phyloP scores from a whole-genome alignment of 441 rosid species.

The Lepidium campestre region DNA sequence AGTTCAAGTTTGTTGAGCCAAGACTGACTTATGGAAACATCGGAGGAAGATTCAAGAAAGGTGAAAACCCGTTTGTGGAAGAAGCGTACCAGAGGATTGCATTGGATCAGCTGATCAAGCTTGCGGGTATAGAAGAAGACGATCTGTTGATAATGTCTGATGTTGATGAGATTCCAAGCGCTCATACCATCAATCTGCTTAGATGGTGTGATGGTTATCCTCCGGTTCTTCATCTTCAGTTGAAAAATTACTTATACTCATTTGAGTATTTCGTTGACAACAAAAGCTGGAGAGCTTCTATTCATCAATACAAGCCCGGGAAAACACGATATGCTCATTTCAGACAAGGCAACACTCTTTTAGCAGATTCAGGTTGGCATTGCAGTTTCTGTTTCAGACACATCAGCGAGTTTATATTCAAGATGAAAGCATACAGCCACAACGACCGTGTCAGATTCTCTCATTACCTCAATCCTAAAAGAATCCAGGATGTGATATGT shows the following conservation, averaged over 20 bases:
- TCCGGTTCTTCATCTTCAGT: conserved; percentile 69
- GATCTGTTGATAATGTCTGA: conserved; percentile 93
- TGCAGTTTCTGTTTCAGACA: conserved; percentile 87
- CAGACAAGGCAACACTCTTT: conserved; percentile 59
- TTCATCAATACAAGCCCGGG: conserved; percentile 55
- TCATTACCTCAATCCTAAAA: conserved; percentile 60
- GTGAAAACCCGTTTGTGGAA: conserved; percentile 86
- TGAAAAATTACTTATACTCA: conserved; percentile 76
- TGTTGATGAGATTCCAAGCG: conserved; percentile 90
- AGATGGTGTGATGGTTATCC: conserved; percentile 87
- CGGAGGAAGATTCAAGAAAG: conserved; percentile 78
- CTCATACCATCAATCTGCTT: conserved; percentile 74
- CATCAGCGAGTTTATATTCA: conserved; percentile 70
- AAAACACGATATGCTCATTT: conserved; percentile 77
- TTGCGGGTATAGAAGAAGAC: conserved; percentile 81
- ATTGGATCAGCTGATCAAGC: conserved; percentile 68
- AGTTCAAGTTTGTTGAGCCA: conserved; percentile 63
- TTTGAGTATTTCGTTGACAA: conserved; percentile 60
- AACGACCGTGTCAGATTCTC: conserved; percentile 74
- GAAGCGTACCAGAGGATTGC: conserved; percentile 89
- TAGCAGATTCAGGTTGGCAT: conserved; percentile 92
- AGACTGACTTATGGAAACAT: conserved; percentile 76
- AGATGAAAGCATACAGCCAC: conserved; percentile 96
- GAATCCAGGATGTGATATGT: conserved; percentile 82
- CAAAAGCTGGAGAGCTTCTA: conserved; percentile 92